Conservation (phyloP, 768 basidiomycete genomes). For the Kwoniella shandongensis region DNA sequence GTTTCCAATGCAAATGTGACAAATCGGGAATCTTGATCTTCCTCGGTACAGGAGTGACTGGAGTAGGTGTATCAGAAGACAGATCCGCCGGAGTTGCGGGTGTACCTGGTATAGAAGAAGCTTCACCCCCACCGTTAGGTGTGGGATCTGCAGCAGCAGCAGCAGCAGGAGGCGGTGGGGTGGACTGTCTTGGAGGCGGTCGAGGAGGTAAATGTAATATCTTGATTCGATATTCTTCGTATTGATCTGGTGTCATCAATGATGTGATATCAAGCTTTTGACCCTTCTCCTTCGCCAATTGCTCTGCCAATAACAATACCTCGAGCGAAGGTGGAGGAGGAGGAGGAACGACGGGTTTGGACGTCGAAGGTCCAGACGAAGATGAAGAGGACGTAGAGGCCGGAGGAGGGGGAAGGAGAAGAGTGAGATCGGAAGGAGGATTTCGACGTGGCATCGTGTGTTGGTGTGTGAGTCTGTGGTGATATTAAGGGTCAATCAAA, state of each 20-base stretch:
- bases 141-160: neutral
- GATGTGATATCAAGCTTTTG: conserved; percentile 37
- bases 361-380: neutral
- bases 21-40: conserved; percentile 18
- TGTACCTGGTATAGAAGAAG: neutral
- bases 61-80: neutral
- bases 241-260: conserved; percentile 29
- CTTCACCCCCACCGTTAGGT: neutral
- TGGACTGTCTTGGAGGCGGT: conserved; percentile 4
- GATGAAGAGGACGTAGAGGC: conserved; percentile 5
- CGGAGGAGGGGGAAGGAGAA: conserved; percentile 11
- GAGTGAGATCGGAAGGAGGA: conserved; percentile 5
- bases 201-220: conserved; percentile 12
- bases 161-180: neutral
- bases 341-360: neutral
- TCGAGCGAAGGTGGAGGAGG: conserved; percentile 17
- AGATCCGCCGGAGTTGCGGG: neutral
- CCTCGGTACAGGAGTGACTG: conserved; percentile 1
- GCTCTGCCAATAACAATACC: conserved; percentile 28
- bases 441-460: conserved; percentile 9
- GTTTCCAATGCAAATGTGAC: conserved; percentile 30
- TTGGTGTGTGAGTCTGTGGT: neutral
- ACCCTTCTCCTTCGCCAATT: conserved; percentile 27
- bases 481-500: neutral
- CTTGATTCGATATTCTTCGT: conserved; percentile 25